Conservation (phyloP, 2,329 filamentous ascomycete species). For the Fusarium sp. region DNA sequence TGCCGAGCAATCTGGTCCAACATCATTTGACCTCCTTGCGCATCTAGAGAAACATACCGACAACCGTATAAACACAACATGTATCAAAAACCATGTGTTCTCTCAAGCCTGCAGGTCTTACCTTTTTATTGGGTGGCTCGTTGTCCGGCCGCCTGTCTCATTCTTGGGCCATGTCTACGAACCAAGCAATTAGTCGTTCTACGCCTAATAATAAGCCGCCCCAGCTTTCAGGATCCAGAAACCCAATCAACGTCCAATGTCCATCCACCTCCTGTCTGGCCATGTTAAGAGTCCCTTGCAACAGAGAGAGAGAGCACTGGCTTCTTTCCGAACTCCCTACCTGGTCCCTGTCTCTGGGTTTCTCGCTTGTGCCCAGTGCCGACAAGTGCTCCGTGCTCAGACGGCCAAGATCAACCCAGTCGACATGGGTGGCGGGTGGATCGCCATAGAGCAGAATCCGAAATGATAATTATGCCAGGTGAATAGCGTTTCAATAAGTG, state of each 20-base stretch:
- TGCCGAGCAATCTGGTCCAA: constrained; percentile 25
- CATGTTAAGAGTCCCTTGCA: constrained; percentile 37
- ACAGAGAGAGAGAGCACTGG: constrained; percentile 25
- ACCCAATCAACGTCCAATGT: constrained; percentile 31
- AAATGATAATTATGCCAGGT: constrained; percentile 38
- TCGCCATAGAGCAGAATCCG: constrained; percentile 34
- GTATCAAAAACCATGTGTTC: constrained; percentile 22
- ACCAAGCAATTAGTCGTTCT: neutral
- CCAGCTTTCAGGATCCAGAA: constrained; percentile 17
- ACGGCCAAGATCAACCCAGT: constrained; percentile 37
- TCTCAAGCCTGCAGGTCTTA: constrained; percentile 9
- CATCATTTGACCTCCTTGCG: constrained; percentile 28
- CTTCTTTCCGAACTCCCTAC: constrained; percentile 35
- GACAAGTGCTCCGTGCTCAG: constrained; percentile 39
- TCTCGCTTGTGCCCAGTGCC: constrained; percentile 40
- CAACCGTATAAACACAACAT: neutral
- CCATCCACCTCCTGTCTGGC: constrained; percentile 31
- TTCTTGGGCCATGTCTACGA: constrained; percentile 13
- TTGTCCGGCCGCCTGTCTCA: constrained; percentile 15
- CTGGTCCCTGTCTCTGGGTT: constrained; percentile 34
- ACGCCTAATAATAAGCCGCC: constrained; percentile 23
- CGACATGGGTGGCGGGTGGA: constrained; percentile 34
- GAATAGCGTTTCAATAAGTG: constrained; percentile 34
- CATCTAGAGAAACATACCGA: neutral
- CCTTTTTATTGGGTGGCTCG: constrained; percentile 1